These are phyloP conservation scores for Paramecium bursaria DNA, from an alignment of 73 alveolate species.

Conservation along the genomic window DNA sequence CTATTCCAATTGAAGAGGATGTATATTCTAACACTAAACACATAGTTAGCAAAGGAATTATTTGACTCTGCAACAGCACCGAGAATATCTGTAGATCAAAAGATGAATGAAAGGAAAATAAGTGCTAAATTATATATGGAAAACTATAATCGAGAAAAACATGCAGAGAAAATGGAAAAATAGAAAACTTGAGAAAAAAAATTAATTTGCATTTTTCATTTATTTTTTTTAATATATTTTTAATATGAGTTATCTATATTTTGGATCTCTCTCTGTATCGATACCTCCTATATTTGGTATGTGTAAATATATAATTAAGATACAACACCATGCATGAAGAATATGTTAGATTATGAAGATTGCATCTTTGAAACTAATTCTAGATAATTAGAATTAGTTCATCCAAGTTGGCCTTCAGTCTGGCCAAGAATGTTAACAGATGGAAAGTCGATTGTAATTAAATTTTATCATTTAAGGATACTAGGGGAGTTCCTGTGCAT, in stretches of 20 bases:
- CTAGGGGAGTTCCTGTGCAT: slow-evolving; percentile 65
- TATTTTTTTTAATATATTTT: neutral
- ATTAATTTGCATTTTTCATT: too few relatives aligned
- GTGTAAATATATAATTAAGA: neutral
- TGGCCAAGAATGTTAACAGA: slow-evolving; percentile 78
- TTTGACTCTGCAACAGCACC: slow-evolving; percentile 28
- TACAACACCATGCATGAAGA: slow-evolving; percentile 80
- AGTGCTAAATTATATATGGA: slow-evolving; percentile 12
- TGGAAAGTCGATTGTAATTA: slow-evolving; percentile 67
- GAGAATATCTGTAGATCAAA: slow-evolving; percentile 19
- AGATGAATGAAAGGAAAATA: slow-evolving; percentile 12
- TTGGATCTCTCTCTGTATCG: slow-evolving; percentile 61
- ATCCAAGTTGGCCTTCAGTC: slow-evolving; percentile 76
- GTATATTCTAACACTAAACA: neutral
- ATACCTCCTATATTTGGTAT: slow-evolving; percentile 71
- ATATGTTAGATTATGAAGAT: slow-evolving; percentile 90
- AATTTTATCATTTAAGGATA: slow-evolving; percentile 31
- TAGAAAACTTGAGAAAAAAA: too few relatives aligned
- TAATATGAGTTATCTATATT: slow-evolving; percentile 58
- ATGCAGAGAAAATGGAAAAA: too few relatives aligned
- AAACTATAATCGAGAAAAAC: slow-evolving; percentile 2
- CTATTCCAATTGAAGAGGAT: slow-evolving; percentile 11
- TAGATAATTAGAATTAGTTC: slow-evolving; percentile 69
- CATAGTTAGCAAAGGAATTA: slow-evolving; percentile 21
- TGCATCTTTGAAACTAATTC: slow-evolving; percentile 82